Conservation (phyloP, 768 basidiomycete genomes). For the Boletellus ananiceps region DNA sequence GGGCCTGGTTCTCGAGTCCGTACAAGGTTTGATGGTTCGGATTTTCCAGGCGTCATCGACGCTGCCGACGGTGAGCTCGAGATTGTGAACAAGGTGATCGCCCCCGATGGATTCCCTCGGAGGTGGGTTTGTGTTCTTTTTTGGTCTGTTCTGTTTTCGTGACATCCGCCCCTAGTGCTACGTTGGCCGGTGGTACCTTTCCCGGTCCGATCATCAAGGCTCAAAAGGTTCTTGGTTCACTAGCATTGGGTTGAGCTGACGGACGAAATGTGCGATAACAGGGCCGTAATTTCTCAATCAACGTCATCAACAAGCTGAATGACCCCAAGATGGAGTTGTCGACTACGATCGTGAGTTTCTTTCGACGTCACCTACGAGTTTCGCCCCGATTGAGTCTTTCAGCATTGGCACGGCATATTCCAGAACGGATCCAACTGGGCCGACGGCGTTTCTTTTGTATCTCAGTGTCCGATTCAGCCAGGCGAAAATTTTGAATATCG, state of each 20-base stretch:
- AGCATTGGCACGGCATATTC: constrained; percentile 36
- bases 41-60: constrained; percentile 15
- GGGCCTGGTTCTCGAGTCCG: constrained; percentile 2
- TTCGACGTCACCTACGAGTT: background rate
- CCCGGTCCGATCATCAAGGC: constrained; percentile 47
- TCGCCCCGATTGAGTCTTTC: background rate
- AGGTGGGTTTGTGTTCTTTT: constrained; percentile 29
- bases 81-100: constrained; percentile 40
- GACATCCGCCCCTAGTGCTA: constrained; percentile 27
- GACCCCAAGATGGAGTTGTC: constrained; percentile 32
- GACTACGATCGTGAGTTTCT: constrained; percentile 34
- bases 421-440: constrained; percentile 33
- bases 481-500: constrained; percentile 38
- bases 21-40: background rate
- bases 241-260: background rate
- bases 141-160: background rate
- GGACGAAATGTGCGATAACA: constrained; percentile 13
- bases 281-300: constrained; percentile 34
- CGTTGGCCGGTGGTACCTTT: constrained; percentile 43
- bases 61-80: constrained; percentile 31
- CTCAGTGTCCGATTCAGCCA: constrained; percentile 43
- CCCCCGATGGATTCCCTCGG: constrained; percentile 47
- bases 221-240: constrained; percentile 31
- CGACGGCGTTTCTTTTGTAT: constrained; percentile 40
- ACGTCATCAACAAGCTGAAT: constrained; percentile 32